phyloP scores from a whole-genome alignment of 2,329 filamentous ascomycete species.

The Colletotrichum lentis region DNA sequence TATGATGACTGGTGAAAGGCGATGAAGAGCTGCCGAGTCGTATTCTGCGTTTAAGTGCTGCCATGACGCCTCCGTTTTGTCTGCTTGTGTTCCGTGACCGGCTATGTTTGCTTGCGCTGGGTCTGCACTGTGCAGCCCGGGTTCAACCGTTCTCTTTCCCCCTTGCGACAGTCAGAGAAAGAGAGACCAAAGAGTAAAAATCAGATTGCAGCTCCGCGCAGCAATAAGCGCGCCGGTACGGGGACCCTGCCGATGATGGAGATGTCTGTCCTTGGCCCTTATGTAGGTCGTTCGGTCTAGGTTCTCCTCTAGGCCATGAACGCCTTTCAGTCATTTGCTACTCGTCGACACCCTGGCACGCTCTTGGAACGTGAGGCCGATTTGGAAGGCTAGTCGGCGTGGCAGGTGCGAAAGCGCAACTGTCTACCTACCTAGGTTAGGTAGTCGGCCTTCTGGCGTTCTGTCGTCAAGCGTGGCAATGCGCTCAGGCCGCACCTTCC shows the following conservation, averaged over 20 bases:
- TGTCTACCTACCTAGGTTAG: too few relatives aligned
- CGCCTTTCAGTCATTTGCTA: constrained; percentile 11
- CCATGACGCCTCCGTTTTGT: neutral
- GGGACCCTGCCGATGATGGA: constrained; percentile 6
- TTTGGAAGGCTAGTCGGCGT: constrained; percentile 30
- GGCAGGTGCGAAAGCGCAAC: constrained; percentile 5
- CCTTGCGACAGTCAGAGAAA: too few relatives aligned
- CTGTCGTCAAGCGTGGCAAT: neutral
- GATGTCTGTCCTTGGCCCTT: constrained; percentile 8
- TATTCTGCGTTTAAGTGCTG: neutral
- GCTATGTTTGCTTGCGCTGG: constrained; percentile 13
- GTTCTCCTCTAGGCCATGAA: constrained; percentile 17
- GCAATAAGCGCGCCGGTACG: constrained; percentile 24
- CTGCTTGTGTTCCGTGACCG: neutral
- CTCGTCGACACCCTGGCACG: constrained; percentile 1
- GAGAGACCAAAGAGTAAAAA: constrained; percentile 11
- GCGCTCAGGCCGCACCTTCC: constrained; percentile 13
- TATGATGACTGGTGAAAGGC: neutral
- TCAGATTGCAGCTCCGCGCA: constrained; percentile 10
- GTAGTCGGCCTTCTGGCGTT: constrained; percentile 15
- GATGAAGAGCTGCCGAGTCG: constrained; percentile 3
- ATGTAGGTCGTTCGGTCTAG: constrained; percentile 19
- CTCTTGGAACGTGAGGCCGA: constrained; percentile 31
- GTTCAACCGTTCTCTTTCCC: constrained; percentile 10
- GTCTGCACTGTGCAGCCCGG: constrained; percentile 22